phyloP scores from a whole-genome alignment of 148 eudicot genomes.

The Linanthus parryae region DNA sequence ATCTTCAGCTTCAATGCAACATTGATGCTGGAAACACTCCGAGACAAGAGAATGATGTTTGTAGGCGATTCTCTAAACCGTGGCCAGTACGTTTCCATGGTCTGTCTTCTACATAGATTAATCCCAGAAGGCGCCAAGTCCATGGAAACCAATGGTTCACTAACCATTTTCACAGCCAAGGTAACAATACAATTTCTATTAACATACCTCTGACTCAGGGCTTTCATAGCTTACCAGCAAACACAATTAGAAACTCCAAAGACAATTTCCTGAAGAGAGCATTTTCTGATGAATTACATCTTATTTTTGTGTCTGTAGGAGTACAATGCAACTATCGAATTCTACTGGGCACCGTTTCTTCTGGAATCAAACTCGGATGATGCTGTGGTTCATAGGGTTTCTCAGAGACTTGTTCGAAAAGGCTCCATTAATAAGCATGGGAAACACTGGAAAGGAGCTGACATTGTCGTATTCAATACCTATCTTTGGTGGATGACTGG shows the following conservation, averaged over 20 bases:
- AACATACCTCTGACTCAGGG: too few relatives aligned
- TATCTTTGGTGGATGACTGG: conserved; percentile 99
- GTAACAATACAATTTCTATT: conserved; percentile 26
- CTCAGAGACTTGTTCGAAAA: conserved; percentile 74
- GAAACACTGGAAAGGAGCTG: conserved; percentile 84
- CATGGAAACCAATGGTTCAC: conserved; percentile 55
- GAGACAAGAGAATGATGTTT: conserved; percentile 80
- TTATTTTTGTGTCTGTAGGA: conserved; percentile 34
- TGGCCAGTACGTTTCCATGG: conserved; percentile 73
- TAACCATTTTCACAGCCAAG: conserved; percentile 72
- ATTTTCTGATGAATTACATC: too few relatives aligned
- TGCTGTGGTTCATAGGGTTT: conserved; percentile 55
- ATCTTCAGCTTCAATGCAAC: conserved; percentile 98
- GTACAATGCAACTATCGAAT: conserved; percentile 87
- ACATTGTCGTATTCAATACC: conserved; percentile 84
- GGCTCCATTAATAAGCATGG: conserved; percentile 88
- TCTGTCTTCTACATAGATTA: conserved; percentile 74
- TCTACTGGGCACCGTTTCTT: conserved; percentile 98
- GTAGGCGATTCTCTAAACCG: conserved; percentile 91
- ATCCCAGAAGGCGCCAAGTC: conserved; percentile 65
- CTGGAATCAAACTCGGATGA: conserved; percentile 88
- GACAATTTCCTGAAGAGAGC: too few relatives aligned
- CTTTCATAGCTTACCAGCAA: too few relatives aligned
- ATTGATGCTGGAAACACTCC: conserved; percentile 74
- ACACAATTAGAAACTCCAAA: too few relatives aligned